Percentiles rank a stretch among this genome's conserved stretches.
Evolutionary conservation across 805 yeast species (phyloP).

Genomic region (Yarrowia hollandica): DNA sequence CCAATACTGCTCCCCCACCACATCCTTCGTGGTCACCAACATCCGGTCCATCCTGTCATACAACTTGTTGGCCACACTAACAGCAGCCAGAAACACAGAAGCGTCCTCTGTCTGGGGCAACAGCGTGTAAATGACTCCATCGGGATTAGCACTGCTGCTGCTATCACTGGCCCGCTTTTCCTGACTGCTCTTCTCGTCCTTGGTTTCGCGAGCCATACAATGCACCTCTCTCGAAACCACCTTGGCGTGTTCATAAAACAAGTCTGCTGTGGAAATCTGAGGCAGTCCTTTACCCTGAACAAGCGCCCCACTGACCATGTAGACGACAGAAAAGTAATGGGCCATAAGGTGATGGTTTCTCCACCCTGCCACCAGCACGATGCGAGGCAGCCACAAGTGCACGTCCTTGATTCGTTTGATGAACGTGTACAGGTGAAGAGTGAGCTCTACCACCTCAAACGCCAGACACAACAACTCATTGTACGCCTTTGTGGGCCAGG

Average conservation of each 20-base stretch:
- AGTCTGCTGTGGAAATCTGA: not conserved
- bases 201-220: not conserved
- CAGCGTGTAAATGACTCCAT: not conserved
- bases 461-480: conserved; percentile 32
- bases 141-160: not conserved
- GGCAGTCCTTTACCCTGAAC: conserved; percentile 30
- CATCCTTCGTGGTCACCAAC: conserved; percentile 38
- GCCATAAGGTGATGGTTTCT: conserved; percentile 37
- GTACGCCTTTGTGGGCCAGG: conserved; percentile 41
- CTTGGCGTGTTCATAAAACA: conserved; percentile 3
- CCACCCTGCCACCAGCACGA: conserved; percentile 39
- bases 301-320: conserved; percentile 40
- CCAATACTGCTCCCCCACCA: conserved; percentile 43
- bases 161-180: conserved; percentile 9
- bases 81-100: conserved; percentile 34
- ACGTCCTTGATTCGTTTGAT: conserved; percentile 38
- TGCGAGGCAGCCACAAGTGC: conserved; percentile 32
- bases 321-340: conserved; percentile 38
- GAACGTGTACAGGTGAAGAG: conserved; percentile 36
- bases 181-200: not conserved
- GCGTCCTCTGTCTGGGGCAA: conserved; percentile 40
- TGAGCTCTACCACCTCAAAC: conserved; percentile 34
- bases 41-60: conserved; percentile 41
- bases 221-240: conserved; percentile 4
- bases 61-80: conserved; percentile 37